Percentiles rank a stretch among this genome's conserved stretches.
Evolutionary conservation across 768 basidiomycete species (phyloP).

Genomic region (Chalciporus pseudorubinellus): DNA sequence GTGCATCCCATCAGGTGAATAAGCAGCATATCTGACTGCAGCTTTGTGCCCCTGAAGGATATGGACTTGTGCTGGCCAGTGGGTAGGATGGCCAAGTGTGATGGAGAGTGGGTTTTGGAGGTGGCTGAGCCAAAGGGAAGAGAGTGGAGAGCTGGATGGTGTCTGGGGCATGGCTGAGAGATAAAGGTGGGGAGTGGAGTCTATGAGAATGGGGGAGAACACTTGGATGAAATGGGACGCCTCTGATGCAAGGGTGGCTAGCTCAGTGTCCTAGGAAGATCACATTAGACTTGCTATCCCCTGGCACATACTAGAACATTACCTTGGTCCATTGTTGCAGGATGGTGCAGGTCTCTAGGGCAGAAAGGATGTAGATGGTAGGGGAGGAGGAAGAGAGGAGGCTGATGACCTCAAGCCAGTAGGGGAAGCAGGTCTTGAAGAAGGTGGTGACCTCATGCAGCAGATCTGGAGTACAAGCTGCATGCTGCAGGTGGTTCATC

Average conservation of each 20-base stretch:
- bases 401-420: too few relatives aligned
- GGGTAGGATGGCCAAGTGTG: constrained; percentile 2
- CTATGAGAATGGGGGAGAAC: neutral
- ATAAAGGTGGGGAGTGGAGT: constrained; percentile 3
- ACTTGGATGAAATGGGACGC: constrained; percentile 3
- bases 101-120: constrained; percentile 14
- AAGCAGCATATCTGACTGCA: too few relatives aligned
- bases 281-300: neutral
- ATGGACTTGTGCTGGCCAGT: constrained; percentile 20
- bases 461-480: neutral
- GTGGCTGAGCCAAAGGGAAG: constrained; percentile 20
- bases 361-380: neutral
- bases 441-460: neutral
- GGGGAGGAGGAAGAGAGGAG: constrained; percentile 6
- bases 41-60: constrained; percentile 12
- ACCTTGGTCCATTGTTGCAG: constrained; percentile 7
- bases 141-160: constrained; percentile 27
- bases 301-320: neutral
- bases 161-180: constrained; percentile 36
- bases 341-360: too few relatives aligned
- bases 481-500: constrained; percentile 3
- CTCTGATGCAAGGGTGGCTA: constrained; percentile 1
- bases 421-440: constrained; percentile 4
- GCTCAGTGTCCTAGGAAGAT: neutral
- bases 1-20: too few relatives aligned